Percentiles rank a stretch among this genome's conserved stretches.
Conservation (phyloP, 305 asterid genomes). For the Fraxinus sp. region DNA sequence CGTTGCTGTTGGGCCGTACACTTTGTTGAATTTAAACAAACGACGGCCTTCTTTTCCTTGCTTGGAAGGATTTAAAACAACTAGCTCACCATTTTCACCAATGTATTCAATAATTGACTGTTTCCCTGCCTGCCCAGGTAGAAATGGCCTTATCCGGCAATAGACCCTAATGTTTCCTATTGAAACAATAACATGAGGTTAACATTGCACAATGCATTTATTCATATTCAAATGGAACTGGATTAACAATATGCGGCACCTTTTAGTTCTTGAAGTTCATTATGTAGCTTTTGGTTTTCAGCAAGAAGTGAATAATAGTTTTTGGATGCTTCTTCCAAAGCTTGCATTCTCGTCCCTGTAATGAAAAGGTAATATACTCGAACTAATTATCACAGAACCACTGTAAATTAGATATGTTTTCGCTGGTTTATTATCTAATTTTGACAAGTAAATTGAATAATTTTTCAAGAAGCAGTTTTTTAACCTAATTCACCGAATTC, state of each 20-base stretch:
- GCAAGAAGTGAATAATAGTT: slow-evolving; percentile 59
- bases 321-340: slow-evolving; percentile 60
- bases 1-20: slow-evolving; percentile 66
- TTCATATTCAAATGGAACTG: slow-evolving; percentile 17
- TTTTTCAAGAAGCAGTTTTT: slow-evolving; percentile 2
- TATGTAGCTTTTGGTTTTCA: slow-evolving; percentile 81
- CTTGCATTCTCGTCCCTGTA: slow-evolving; percentile 55
- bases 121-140: slow-evolving; percentile 66
- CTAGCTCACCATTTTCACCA: slow-evolving; percentile 83
- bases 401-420: neutral
- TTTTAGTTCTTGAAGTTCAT: slow-evolving; percentile 87
- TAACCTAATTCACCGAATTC: slow-evolving; percentile 64
- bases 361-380: slow-evolving; percentile 1
- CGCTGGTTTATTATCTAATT: neutral
- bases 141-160: slow-evolving; percentile 85
- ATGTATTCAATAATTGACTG: slow-evolving; percentile 65
- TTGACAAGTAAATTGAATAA: neutral
- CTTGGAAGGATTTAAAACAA: slow-evolving; percentile 70
- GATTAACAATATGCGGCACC: slow-evolving; percentile 41
- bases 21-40: slow-evolving; percentile 75
- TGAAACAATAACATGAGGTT: slow-evolving; percentile 27
- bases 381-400: neutral
- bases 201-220: neutral
- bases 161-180: slow-evolving; percentile 92
- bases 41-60: slow-evolving; percentile 86